A percentile compares a stretch with the other conserved stretches of the same genome.
Evolutionary conservation across 2,329 filamentous ascomycete species (phyloP).

Genomic region (Penicillium oxalicum): DNA sequence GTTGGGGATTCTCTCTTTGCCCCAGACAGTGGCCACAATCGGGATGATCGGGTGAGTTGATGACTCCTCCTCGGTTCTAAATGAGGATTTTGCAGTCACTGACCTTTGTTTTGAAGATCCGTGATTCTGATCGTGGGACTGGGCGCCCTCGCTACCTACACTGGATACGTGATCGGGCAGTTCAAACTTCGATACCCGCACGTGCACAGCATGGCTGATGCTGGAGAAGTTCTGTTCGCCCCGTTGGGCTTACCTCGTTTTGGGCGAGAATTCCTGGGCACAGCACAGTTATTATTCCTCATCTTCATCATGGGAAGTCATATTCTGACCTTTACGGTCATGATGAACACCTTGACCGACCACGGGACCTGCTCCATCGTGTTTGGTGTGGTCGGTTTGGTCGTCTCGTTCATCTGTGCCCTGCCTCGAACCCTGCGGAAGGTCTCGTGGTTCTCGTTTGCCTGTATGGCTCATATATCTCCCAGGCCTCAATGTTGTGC

Average conservation of each 20-base stretch:
- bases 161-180: conserved; percentile 53
- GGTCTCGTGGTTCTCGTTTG: conserved; percentile 54
- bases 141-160: conserved; percentile 51
- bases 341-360: conserved; percentile 56
- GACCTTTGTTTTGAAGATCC: conserved; percentile 35
- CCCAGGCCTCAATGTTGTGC: no score
- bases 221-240: conserved; percentile 49
- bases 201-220: conserved; percentile 62
- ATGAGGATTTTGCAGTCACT: no score
- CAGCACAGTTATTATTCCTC: conserved; percentile 56
- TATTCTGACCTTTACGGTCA: conserved; percentile 61
- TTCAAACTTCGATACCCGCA: conserved; percentile 52
- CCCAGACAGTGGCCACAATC: conserved; percentile 45
- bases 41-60: conserved; percentile 24
- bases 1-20: conserved; percentile 51
- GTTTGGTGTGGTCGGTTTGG: conserved; percentile 52
- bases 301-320: conserved; percentile 64
- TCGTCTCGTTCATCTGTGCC: conserved; percentile 52
- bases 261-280: conserved; percentile 54
- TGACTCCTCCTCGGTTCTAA: no score
- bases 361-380: conserved; percentile 57
- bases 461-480: conserved; percentile 34
- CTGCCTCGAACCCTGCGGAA: conserved; percentile 56
- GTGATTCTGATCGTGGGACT: conserved; percentile 48
- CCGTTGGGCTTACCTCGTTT: conserved; percentile 25